phyloP scores from a whole-genome alignment of 2,329 filamentous ascomycete species.

The Paecilomyces sp. region DNA sequence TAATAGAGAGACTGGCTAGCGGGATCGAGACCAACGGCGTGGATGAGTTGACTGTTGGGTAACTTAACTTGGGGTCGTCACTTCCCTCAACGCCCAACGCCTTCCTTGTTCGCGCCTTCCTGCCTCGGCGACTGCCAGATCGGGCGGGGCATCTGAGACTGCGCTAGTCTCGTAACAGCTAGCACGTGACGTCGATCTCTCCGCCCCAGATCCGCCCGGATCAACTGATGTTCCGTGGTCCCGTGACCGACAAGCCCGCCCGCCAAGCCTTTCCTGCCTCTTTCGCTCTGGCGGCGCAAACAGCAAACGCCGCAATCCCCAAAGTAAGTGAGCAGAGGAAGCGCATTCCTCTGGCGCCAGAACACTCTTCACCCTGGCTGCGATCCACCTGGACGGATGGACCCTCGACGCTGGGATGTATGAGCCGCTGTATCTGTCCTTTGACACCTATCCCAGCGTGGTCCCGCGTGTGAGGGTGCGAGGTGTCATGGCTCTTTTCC shows the following conservation, averaged over 20 bases:
- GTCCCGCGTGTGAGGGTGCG: conserved; percentile 40
- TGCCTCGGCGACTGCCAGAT: neutral
- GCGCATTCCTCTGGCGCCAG: conserved; percentile 10
- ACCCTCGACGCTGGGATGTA: conserved; percentile 36
- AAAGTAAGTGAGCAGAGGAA: neutral
- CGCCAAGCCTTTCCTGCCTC: neutral
- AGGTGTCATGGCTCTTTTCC: conserved; percentile 43
- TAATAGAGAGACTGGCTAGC: neutral
- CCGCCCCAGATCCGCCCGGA: neutral
- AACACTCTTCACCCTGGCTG: conserved; percentile 1
- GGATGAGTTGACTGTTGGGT: neutral
- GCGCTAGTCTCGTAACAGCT: neutral
- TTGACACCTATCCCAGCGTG: conserved; percentile 39
- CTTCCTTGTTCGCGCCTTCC: neutral
- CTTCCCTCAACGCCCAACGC: neutral
- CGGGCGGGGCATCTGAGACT: neutral
- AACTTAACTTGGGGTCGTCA: neutral
- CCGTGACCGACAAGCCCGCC: neutral
- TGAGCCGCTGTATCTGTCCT: conserved; percentile 39
- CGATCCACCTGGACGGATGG: conserved; percentile 8
- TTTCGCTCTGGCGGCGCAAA: neutral
- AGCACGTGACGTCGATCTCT: neutral
- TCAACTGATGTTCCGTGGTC: neutral
- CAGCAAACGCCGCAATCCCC: neutral
- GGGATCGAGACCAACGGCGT: neutral